Evolutionary conservation across 2,329 filamentous ascomycete species (phyloP).

Genomic region (Chrysosporium keratinophilum): DNA sequence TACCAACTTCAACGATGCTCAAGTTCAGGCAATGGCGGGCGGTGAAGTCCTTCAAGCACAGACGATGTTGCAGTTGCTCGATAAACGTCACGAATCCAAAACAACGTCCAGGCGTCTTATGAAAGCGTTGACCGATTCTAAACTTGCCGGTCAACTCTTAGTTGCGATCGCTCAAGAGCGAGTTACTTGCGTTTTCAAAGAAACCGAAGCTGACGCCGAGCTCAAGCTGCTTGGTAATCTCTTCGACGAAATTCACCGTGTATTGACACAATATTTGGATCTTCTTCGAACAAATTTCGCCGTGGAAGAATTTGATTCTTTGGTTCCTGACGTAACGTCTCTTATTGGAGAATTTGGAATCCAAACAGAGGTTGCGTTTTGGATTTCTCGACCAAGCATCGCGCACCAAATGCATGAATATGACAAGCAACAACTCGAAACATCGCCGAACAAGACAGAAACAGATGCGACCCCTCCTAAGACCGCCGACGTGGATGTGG

Average conservation of each 20-base stretch:
- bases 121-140: conserved; percentile 64
- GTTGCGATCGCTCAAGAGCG: conserved; percentile 84
- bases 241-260: conserved; percentile 79
- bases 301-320: conserved; percentile 62
- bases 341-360: conserved; percentile 71
- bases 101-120: conserved; percentile 70
- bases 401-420: conserved; percentile 49
- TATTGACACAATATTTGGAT: conserved; percentile 80
- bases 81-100: conserved; percentile 66
- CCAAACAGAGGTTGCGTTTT: conserved; percentile 70
- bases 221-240: conserved; percentile 83
- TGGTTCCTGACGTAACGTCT: conserved; percentile 63
- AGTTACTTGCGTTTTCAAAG: conserved; percentile 70
- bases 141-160: conserved; percentile 71
- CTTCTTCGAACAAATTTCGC: conserved; percentile 71
- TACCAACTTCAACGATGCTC: conserved; percentile 75
- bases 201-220: conserved; percentile 56
- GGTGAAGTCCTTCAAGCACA: conserved; percentile 69
- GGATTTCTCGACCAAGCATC: conserved; percentile 67
- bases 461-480: conserved; percentile 18
- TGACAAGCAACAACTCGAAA: conserved; percentile 27
- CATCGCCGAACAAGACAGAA: conserved; percentile 23
- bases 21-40: conserved; percentile 79
- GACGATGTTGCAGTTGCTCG: conserved; percentile 67
- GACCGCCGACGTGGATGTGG: conserved; percentile 20